A percentile compares a stretch with the other conserved stretches of the same genome.
Evolutionary conservation across 371 early-diverging fungal genomes (phyloP).

Genomic region (Actinomucor elegans): DNA sequence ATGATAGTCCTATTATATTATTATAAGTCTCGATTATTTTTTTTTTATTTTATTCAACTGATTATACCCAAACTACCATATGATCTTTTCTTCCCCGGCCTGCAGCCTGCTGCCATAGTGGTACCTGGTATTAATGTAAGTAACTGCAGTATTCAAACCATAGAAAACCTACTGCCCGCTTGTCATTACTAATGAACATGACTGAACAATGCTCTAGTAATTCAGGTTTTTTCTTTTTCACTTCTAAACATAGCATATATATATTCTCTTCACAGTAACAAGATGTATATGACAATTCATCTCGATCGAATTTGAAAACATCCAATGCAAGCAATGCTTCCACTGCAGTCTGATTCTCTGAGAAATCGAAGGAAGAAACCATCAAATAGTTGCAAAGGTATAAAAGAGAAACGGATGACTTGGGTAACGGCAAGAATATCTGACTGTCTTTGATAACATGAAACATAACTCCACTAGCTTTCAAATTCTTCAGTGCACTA

Average conservation of each 20-base stretch:
- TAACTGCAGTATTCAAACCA: not conserved
- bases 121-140: slow-evolving; percentile 14
- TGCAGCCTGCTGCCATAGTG: slow-evolving; percentile 32
- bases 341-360: not conserved
- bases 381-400: too few species aligned
- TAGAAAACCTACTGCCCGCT: slow-evolving; percentile 18
- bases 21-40: not conserved
- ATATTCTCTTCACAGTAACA: slow-evolving; percentile 52
- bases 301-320: not conserved
- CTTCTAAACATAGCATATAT: slow-evolving; percentile 32
- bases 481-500: too few species aligned
- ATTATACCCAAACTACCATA: slow-evolving; percentile 43
- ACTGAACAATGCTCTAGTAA: slow-evolving; percentile 23
- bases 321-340: not conserved
- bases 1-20: slow-evolving; percentile 41
- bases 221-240: slow-evolving; percentile 14
- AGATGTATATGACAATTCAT: slow-evolving; percentile 29
- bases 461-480: too few species aligned
- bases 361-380: not conserved
- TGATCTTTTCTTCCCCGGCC: slow-evolving; percentile 11
- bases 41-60: not conserved
- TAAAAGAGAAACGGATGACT: too few species aligned
- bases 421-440: too few species aligned
- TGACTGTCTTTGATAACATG: too few species aligned
- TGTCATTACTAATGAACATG: slow-evolving; percentile 39